Evolutionary conservation across 1,284 basidiomycete species (phyloP).

Genomic region (Cerrena zonata): DNA sequence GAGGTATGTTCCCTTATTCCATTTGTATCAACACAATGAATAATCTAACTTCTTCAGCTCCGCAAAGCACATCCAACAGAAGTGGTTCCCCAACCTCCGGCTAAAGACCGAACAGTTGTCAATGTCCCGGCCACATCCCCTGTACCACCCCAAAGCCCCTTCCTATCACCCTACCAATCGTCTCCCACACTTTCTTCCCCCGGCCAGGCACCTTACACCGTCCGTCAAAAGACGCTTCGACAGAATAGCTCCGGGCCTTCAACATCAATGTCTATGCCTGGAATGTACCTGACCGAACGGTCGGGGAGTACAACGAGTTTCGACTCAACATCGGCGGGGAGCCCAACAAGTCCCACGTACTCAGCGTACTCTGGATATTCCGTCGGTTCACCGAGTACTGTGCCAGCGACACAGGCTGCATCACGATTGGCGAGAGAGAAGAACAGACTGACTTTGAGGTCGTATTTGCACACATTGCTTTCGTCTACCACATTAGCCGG

Average conservation of each 20-base stretch:
- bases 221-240: not conserved
- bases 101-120: conserved; percentile 79
- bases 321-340: conserved; percentile 20
- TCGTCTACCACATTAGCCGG: conserved; percentile 71
- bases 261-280: conserved; percentile 15
- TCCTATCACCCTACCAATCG: conserved; percentile 21
- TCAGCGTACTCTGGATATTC: not conserved
- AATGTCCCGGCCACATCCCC: conserved; percentile 26
- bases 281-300: conserved; percentile 19
- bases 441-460: conserved; percentile 90
- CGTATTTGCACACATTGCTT: conserved; percentile 82
- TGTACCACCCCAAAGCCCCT: conserved; percentile 26
- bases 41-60: conserved; percentile 45
- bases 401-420: conserved; percentile 14
- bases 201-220: conserved; percentile 13
- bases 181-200: conserved; percentile 20
- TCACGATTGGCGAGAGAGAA: conserved; percentile 79
- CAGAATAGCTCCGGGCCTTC: conserved; percentile 3
- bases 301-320: conserved; percentile 16
- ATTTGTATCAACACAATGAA: conserved; percentile 6
- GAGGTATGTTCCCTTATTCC: conserved; percentile 46
- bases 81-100: conserved; percentile 71
- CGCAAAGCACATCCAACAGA: conserved; percentile 79
- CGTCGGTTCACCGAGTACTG: not conserved
- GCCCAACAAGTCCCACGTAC: conserved; percentile 16